Evolutionary conservation across 2,329 filamentous ascomycete species (phyloP).

Genomic region (Whalleya microplaca): DNA sequence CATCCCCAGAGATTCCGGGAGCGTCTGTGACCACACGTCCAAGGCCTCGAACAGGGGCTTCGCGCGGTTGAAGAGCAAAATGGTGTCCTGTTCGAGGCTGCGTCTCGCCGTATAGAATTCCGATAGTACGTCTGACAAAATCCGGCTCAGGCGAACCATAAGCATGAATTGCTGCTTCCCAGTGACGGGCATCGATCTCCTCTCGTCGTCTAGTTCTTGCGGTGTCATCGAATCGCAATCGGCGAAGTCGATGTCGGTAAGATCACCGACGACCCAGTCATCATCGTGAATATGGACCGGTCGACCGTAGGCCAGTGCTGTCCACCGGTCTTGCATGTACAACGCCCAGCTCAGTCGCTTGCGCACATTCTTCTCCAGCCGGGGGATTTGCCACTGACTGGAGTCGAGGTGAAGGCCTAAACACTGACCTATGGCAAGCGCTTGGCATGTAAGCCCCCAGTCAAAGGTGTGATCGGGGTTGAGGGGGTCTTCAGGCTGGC

Average conservation of each 20-base stretch:
- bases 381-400: conserved; percentile 58
- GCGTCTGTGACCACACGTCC: too few relatives aligned
- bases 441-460: conserved; percentile 48
- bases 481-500: conserved; percentile 35
- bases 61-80: too few relatives aligned
- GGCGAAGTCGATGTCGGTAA: conserved; percentile 24
- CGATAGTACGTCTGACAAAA: too few relatives aligned
- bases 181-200: too few relatives aligned
- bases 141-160: too few relatives aligned
- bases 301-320: conserved; percentile 54
- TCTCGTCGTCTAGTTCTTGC: too few relatives aligned
- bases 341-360: conserved; percentile 63
- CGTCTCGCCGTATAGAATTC: too few relatives aligned
- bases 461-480: too few relatives aligned
- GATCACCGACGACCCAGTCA: conserved; percentile 51
- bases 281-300: conserved; percentile 53
- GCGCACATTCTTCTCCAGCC: conserved; percentile 60
- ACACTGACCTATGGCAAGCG: conserved; percentile 54
- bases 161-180: too few relatives aligned
- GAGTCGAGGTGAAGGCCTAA: conserved; percentile 60
- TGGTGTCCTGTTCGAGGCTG: too few relatives aligned
- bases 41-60: too few relatives aligned
- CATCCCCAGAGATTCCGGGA: too few relatives aligned
- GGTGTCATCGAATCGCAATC: conserved; percentile 13
- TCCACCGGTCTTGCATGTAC: conserved; percentile 65